Evolutionary conservation across 192 early-diverging fungal genomes (phyloP).

Genomic region (Backusella parvicylindrica): DNA sequence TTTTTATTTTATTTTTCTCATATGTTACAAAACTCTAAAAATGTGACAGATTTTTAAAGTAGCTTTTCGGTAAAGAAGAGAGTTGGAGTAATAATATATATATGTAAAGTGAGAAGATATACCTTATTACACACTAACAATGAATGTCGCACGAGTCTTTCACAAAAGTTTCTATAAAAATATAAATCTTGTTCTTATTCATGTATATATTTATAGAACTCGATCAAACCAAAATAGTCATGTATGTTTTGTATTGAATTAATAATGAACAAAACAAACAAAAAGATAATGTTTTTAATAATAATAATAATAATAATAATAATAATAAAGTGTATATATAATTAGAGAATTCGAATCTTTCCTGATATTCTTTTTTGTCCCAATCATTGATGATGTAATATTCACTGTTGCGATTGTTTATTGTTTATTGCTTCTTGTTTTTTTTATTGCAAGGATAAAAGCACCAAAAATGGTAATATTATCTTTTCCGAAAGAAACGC

Average conservation of each 20-base stretch:
- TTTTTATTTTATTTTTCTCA: not conserved
- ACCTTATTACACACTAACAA: too few relatives aligned
- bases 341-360: not conserved
- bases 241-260: too few relatives aligned
- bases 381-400: not conserved
- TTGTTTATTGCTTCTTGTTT: too few relatives aligned
- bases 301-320: not conserved
- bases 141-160: too few relatives aligned
- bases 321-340: not conserved
- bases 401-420: too few relatives aligned
- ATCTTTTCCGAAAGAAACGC: not conserved
- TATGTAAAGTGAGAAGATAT: too few relatives aligned
- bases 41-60: not conserved
- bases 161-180: too few relatives aligned
- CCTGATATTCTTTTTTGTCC: not conserved
- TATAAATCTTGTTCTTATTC: too few relatives aligned
- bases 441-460: not conserved
- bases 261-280: not conserved
- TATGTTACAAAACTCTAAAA: not conserved
- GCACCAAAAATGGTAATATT: not conserved
- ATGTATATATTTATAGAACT: too few relatives aligned
- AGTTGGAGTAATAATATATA: too few relatives aligned
- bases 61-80: not conserved
- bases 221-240: too few relatives aligned
- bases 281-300: not conserved